These are phyloP conservation scores for Suillus alpinus DNA, from an alignment of 768 basidiomycete species.

Conservation along the genomic window DNA sequence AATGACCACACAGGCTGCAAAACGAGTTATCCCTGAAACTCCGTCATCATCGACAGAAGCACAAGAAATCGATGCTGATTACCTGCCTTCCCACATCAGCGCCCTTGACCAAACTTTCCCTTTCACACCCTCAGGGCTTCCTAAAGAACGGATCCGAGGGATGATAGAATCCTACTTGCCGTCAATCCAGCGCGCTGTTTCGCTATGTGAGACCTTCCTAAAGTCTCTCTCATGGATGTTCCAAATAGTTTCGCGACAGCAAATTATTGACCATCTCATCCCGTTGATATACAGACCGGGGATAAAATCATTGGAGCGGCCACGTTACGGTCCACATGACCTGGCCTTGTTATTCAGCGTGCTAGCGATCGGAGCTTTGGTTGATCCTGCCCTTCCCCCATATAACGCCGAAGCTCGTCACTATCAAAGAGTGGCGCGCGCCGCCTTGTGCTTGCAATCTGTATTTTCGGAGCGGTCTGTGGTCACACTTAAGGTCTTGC, in stretches of 20 bases:
- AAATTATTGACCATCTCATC: slow-evolving; percentile 44
- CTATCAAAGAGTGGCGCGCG: slow-evolving; percentile 47
- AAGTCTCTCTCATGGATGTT: slow-evolving; percentile 53
- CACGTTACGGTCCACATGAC: slow-evolving; percentile 45
- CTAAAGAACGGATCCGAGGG: slow-evolving; percentile 31
- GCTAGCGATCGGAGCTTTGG: slow-evolving; percentile 46
- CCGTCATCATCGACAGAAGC: slow-evolving; percentile 13
- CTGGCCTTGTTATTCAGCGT: slow-evolving; percentile 46
- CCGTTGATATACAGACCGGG: slow-evolving; percentile 38
- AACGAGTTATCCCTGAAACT: slow-evolving; percentile 6
- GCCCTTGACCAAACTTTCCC: slow-evolving; percentile 44
- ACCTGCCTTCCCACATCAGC: slow-evolving; percentile 44
- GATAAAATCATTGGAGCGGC: neutral
- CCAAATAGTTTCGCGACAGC: slow-evolving; percentile 44
- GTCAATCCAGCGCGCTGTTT: slow-evolving; percentile 37
- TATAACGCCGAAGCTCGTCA: slow-evolving; percentile 53
- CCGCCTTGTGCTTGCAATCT: slow-evolving; percentile 45
- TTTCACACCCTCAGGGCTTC: slow-evolving; percentile 38
- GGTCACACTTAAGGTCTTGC: slow-evolving; percentile 46
- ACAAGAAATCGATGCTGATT: slow-evolving; percentile 41
- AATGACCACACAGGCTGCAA: slow-evolving; percentile 12
- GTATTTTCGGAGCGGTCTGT: slow-evolving; percentile 43
- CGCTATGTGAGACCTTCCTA: slow-evolving; percentile 45
- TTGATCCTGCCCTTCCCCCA: slow-evolving; percentile 44
- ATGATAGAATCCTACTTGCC: slow-evolving; percentile 48